These are phyloP conservation scores for Aschersonia sp. DNA, from an alignment of 2,329 filamentous ascomycete species.

Conservation along the genomic window DNA sequence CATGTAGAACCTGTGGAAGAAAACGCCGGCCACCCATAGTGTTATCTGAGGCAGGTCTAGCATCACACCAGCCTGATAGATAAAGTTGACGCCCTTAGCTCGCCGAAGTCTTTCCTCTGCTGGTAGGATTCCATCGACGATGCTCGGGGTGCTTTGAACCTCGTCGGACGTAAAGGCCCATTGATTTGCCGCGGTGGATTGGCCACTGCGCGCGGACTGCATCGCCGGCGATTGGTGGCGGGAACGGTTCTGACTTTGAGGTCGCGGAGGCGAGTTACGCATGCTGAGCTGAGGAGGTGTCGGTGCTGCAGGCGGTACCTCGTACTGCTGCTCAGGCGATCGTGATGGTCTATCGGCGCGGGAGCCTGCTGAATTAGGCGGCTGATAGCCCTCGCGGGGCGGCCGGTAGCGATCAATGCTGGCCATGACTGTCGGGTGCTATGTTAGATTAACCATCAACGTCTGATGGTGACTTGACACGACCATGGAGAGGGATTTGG, in stretches of 20 bases:
- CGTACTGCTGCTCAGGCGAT: slow-evolving; percentile 36
- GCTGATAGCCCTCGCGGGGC: slow-evolving; percentile 41
- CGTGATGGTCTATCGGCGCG: slow-evolving; percentile 29
- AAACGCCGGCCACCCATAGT: slow-evolving; percentile 80
- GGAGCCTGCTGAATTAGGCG: slow-evolving; percentile 26
- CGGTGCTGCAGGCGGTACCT: slow-evolving; percentile 46
- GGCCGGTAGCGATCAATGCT: slow-evolving; percentile 46
- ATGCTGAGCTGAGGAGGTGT: slow-evolving; percentile 43
- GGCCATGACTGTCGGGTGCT: slow-evolving; percentile 28
- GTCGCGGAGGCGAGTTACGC: slow-evolving; percentile 39
- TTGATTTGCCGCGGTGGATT: slow-evolving; percentile 38
- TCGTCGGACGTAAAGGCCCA: slow-evolving; percentile 87
- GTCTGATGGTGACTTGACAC: slow-evolving; percentile 6
- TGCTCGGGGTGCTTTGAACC: slow-evolving; percentile 67
- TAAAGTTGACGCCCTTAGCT: slow-evolving; percentile 92
- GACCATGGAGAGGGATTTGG: slow-evolving; percentile 11
- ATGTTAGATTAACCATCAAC: slow-evolving; percentile 12
- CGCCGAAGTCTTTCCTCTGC: slow-evolving; percentile 68
- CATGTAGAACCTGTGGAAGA: slow-evolving; percentile 96
- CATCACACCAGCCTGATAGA: slow-evolving; percentile 84
- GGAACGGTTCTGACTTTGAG: slow-evolving; percentile 27
- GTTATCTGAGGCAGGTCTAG: slow-evolving; percentile 87
- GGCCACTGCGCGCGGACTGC: slow-evolving; percentile 22
- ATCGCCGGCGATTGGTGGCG: slow-evolving; percentile 26
- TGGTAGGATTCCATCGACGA: slow-evolving; percentile 64